phyloP scores from a whole-genome alignment of 257 asterid genomes.

The Salvia hispanica region DNA sequence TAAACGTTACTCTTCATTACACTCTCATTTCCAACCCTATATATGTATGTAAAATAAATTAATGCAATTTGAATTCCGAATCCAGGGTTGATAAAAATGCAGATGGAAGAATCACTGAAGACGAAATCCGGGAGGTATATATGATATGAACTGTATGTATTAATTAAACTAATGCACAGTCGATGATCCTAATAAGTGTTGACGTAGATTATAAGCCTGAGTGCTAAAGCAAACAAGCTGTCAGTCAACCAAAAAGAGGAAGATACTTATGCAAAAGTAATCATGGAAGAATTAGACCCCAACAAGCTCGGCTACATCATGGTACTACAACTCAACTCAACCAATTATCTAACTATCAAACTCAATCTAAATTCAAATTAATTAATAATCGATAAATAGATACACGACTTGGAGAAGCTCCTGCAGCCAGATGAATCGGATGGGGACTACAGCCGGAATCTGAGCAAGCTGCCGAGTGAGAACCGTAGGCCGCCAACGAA shows the following conservation, averaged over 20 bases:
- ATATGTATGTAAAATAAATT: background rate
- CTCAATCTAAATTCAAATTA: no score
- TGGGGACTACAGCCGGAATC: constrained; percentile 45
- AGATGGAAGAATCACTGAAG: constrained; percentile 77
- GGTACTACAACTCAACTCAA: constrained; percentile 29
- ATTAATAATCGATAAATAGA: constrained; percentile 35
- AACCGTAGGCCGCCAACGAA: constrained; percentile 50
- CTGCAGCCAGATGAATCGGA: constrained; percentile 41
- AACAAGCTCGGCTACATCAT: constrained; percentile 59
- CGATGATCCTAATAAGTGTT: background rate
- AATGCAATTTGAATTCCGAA: background rate
- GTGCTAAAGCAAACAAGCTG: constrained; percentile 88
- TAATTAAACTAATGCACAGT: no score
- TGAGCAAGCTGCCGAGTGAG: constrained; percentile 71
- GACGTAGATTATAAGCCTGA: constrained; percentile 68
- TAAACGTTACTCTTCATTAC: constrained; percentile 29
- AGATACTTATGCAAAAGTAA: constrained; percentile 78
- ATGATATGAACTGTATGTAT: no score
- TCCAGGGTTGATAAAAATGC: constrained; percentile 95
- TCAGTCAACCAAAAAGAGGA: constrained; percentile 73
- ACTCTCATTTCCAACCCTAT: background rate
- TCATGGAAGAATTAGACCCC: constrained; percentile 93
- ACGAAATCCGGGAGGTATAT: constrained; percentile 74
- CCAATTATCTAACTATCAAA: background rate
- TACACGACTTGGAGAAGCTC: constrained; percentile 66